Conservation (phyloP, 768 basidiomycete genomes). For the Podaxis mareebaensis region DNA sequence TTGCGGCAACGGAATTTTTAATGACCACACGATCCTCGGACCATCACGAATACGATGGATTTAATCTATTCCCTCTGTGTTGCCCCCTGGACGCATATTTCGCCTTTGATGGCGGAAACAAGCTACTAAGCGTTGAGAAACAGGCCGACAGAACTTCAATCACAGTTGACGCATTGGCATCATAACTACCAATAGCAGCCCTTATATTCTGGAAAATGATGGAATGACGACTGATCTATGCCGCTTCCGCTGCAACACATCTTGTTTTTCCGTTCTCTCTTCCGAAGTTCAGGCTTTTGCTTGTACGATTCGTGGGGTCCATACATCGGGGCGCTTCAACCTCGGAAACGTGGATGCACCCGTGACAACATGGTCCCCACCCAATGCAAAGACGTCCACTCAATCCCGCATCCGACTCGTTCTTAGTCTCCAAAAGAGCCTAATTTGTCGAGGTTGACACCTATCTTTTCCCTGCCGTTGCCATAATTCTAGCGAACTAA, state of each 20-base stretch:
- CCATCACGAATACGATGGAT: not conserved
- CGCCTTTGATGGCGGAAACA: not conserved
- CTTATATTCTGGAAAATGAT: not conserved
- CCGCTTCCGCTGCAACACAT: not conserved
- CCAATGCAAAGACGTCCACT: not conserved
- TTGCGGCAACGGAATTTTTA: not conserved
- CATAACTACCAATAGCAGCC: not conserved
- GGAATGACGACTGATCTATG: not conserved
- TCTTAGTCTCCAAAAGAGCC: not conserved
- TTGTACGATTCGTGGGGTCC: constrained; percentile 1
- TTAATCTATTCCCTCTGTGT: not conserved
- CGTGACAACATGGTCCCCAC: constrained; percentile 3
- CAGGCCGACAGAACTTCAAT: not conserved
- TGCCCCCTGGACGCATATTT: not conserved
- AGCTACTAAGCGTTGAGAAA: not conserved
- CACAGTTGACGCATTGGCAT: not conserved
- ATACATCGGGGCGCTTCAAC: constrained; percentile 21
- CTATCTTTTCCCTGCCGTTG: not conserved
- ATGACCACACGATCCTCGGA: not conserved
- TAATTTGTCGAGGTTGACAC: not conserved
- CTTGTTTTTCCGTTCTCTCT: constrained; percentile 11
- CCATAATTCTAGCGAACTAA: constrained; percentile 13
- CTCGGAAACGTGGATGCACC: constrained; percentile 13
- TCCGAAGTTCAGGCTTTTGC: constrained; percentile 20
- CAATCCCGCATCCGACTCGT: not conserved